Evolutionary conservation across 164 flowering plant genomes (phyloP).

Genomic region (Vitis amurensis): DNA sequence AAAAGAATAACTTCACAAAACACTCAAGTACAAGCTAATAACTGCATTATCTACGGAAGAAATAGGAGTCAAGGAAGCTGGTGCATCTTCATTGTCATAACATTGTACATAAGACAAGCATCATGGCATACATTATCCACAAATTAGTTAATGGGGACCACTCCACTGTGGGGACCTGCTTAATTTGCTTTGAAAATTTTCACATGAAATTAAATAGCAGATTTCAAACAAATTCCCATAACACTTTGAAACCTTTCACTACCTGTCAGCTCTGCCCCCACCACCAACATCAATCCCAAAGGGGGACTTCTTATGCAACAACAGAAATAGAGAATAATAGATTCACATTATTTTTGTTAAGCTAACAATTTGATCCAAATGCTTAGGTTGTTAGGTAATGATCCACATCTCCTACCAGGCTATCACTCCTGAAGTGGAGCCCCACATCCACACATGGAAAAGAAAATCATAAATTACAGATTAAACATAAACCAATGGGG

Average conservation of each 20-base stretch:
- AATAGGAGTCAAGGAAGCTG: no score
- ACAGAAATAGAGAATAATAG: no score
- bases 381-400: no score
- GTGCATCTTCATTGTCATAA: no score
- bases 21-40: background rate
- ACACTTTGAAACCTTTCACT: background rate
- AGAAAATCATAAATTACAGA: no score
- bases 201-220: background rate
- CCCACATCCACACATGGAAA: no score
- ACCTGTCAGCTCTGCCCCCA: background rate
- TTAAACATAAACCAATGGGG: no score
- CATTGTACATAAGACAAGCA: background rate
- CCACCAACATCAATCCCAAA: background rate
- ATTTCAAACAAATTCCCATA: background rate
- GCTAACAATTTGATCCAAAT: no score
- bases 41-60: background rate
- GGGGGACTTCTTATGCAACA: no score
- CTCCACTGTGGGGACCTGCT: background rate
- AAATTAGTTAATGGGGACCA: background rate
- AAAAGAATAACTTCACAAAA: background rate
- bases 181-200: background rate
- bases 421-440: no score
- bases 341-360: no score
- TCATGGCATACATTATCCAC: background rate
- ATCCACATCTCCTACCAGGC: no score